Conservation (phyloP, 2,329 filamentous ascomycete species). For the Parastagonospora avenae region DNA sequence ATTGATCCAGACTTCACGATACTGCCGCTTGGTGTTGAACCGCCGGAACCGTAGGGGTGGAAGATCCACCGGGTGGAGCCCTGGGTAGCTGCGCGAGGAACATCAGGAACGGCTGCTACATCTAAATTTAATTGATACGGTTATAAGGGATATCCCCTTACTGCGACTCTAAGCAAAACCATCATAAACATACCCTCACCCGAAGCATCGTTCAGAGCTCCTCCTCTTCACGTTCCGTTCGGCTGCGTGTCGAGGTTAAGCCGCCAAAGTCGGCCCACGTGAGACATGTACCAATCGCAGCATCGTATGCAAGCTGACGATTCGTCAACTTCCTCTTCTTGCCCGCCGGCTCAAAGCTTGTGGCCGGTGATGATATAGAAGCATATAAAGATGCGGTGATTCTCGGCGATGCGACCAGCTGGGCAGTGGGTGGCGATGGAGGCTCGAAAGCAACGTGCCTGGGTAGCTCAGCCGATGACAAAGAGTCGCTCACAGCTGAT, state of each 20-base stretch:
- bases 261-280: constrained; percentile 50
- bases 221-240: constrained; percentile 20
- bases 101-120: too few relatives aligned
- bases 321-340: constrained; percentile 16
- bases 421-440: too few relatives aligned
- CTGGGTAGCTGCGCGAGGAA: too few relatives aligned
- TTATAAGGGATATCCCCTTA: too few relatives aligned
- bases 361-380: not conserved
- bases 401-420: not conserved
- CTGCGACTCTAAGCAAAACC: too few relatives aligned
- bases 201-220: constrained; percentile 9
- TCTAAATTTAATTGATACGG: too few relatives aligned
- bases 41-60: not conserved
- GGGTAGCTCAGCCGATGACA: too few relatives aligned
- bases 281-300: constrained; percentile 43
- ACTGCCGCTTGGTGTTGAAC: constrained; percentile 1
- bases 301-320: constrained; percentile 31
- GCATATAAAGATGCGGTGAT: too few relatives aligned
- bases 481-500: too few relatives aligned
- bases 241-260: constrained; percentile 46
- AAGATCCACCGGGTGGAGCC: too few relatives aligned
- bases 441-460: too few relatives aligned
- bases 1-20: not conserved
- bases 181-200: too few relatives aligned
- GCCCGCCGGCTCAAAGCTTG: not conserved